Conservation (phyloP, 768 basidiomycete genomes). For the Thelephora ganbajun region DNA sequence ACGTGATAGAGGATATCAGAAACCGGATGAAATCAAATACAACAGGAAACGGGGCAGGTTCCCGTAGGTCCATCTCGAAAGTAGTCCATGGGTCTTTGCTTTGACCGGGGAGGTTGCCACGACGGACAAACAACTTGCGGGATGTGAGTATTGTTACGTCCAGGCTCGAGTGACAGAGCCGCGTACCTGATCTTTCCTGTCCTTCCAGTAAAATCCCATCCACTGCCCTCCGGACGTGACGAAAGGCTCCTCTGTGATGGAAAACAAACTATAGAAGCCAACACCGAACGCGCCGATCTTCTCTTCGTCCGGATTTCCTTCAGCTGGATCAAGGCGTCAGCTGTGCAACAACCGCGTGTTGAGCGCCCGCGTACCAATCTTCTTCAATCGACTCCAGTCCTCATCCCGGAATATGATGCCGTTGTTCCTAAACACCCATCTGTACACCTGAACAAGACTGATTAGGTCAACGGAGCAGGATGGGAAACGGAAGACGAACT, state of each 20-base stretch:
- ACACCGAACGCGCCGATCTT: constrained; percentile 95
- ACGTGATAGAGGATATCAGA: constrained; percentile 82
- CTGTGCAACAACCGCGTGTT: background rate
- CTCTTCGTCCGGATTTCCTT: constrained; percentile 88
- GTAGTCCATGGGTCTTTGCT: constrained; percentile 52
- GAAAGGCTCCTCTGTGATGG: constrained; percentile 72
- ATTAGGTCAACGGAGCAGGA: background rate
- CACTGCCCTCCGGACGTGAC: constrained; percentile 73
- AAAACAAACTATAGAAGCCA: constrained; percentile 79
- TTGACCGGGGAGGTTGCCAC: constrained; percentile 44
- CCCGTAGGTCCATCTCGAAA: constrained; percentile 81
- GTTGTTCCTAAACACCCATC: constrained; percentile 84
- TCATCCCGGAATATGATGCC: constrained; percentile 71
- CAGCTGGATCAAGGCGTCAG: constrained; percentile 31
- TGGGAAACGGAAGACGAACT: constrained; percentile 21
- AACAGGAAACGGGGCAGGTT: constrained; percentile 64
- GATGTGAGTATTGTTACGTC: constrained; percentile 2
- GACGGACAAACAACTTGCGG: constrained; percentile 62
- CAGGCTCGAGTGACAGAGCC: background rate
- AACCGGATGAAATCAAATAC: constrained; percentile 85
- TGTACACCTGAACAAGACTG: constrained; percentile 36
- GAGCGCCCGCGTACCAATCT: constrained; percentile 47
- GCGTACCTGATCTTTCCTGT: constrained; percentile 75
- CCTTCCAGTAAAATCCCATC: constrained; percentile 97
- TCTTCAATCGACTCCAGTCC: constrained; percentile 84